A percentile compares a stretch with the other conserved stretches of the same genome.
Evolutionary conservation across 176 grass and related monocot genomes (phyloP).

Genomic region (Echinochloa phyllopogon): DNA sequence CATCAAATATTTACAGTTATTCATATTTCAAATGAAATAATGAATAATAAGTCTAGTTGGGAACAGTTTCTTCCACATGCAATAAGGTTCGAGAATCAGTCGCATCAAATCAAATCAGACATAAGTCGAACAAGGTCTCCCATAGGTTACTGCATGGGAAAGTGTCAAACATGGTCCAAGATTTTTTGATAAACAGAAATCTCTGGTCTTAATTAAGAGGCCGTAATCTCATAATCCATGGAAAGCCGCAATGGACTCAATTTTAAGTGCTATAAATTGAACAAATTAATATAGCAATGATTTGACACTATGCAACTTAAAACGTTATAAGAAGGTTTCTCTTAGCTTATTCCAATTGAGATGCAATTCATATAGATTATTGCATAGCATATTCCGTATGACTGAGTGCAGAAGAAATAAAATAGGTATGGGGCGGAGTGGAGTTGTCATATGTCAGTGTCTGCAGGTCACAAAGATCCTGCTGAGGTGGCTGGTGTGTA

Average conservation of each 20-base stretch:
- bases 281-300: not conserved
- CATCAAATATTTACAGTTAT: not conserved
- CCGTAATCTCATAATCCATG: not conserved
- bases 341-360: conserved; percentile 3
- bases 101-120: not conserved
- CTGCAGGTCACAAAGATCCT: not conserved
- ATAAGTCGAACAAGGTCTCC: not conserved
- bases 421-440: not conserved
- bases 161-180: not conserved
- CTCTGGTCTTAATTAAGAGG: not conserved
- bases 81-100: conserved; percentile 3
- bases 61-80: not conserved
- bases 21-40: not conserved
- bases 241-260: not conserved
- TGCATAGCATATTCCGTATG: not conserved
- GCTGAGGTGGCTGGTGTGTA: not conserved
- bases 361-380: not conserved
- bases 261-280: not conserved
- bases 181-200: conserved; percentile 9
- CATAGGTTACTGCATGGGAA: not conserved
- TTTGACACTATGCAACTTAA: not conserved
- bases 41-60: not conserved
- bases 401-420: not conserved
- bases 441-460: not conserved
- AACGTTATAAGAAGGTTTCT: not conserved